These are phyloP conservation scores for Spinacia oleracea DNA, from an alignment of 179 eudicot genomes.

Conservation along the genomic window DNA sequence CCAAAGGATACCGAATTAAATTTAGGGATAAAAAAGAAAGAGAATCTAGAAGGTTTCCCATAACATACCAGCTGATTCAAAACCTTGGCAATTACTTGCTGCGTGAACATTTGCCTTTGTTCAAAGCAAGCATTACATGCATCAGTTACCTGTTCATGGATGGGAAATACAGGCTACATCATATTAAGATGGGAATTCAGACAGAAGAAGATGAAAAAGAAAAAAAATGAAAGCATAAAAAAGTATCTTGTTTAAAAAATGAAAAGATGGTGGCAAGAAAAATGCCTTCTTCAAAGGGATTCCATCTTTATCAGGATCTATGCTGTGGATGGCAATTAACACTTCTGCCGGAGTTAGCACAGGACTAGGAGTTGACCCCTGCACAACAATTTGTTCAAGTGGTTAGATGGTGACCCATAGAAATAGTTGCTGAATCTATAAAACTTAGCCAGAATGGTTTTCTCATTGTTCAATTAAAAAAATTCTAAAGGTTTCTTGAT, in stretches of 20 bases:
- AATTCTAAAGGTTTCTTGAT: background rate
- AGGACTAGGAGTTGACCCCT: slow-evolving; percentile 71
- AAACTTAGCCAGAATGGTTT: background rate
- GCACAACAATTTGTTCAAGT: slow-evolving; percentile 18
- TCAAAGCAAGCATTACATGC: slow-evolving; percentile 96
- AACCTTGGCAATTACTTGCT: slow-evolving; percentile 92
- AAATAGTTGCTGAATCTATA: background rate
- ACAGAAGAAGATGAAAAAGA: slow-evolving; percentile 2
- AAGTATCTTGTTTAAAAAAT: background rate
- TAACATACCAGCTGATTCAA: slow-evolving; percentile 84
- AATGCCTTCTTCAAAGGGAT: slow-evolving; percentile 88
- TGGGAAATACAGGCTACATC: slow-evolving; percentile 5
- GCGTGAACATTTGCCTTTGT: slow-evolving; percentile 80
- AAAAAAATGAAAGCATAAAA: background rate
- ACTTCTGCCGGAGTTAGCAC: slow-evolving; percentile 74
- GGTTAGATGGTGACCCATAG: background rate
- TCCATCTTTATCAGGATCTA: slow-evolving; percentile 90
- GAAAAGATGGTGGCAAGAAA: slow-evolving; percentile 12
- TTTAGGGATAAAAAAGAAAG: background rate
- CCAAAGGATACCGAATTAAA: background rate
- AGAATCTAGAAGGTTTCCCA: slow-evolving; percentile 10
- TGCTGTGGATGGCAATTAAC: slow-evolving; percentile 83
- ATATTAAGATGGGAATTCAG: background rate
- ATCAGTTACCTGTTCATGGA: slow-evolving; percentile 75
- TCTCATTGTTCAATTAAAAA: background rate